Evolutionary conservation across 108 stramenopile species (phyloP), one percentile per base, ranked within the genome.

Genomic region (Cyclotella sp.): DNA sequence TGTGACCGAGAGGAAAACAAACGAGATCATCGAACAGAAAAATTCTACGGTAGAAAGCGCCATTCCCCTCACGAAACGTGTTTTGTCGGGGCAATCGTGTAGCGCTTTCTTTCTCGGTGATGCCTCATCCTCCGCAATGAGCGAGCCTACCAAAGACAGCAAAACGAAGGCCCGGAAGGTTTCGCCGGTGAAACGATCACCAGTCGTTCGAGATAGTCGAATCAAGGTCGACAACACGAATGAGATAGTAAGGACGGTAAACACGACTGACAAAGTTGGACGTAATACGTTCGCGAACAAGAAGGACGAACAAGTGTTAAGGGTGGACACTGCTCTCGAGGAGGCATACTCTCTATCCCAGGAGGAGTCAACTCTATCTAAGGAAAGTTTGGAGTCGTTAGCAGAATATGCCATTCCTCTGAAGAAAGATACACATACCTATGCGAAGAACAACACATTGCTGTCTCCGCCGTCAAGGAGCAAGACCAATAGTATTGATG

Each of bases 21-120:
- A 19, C 3, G 19, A 51, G 49, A 51, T 3, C 3, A 16, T 51
- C 49, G 49, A 51, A 51, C 3, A 19, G 19, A 19, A 7, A 19
- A 46, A 65, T 26, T 34, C 34, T 2, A 65, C 4, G 57, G 3
- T 11, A 22, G 24, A 58, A 13, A 6, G 27, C 14, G 26, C 14
- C 8, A 24, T 58, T 14, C 57, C 57, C 1, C 22, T 58, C 13
- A 27, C 26, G 26, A 24, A 58, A 28, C 57, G 62, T 63, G 62
- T 42, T 42, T 34, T 34, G 41, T 65, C 64, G 0, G 64, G 64
- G 45, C 44, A 47, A 34, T 65, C 64, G 6, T 65, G 64, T 22
- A 65, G 64, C 22, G 64, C 64, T 0, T 65, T 65, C 45, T 65
- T 65, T 46, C 12, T 65, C 9, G n/a, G 64, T 24, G 64, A 65